Percentiles rank a stretch among this genome's conserved stretches.
phyloP scores from a whole-genome alignment of 2,329 filamentous ascomycete species.

The Cytospora schulzeri region DNA sequence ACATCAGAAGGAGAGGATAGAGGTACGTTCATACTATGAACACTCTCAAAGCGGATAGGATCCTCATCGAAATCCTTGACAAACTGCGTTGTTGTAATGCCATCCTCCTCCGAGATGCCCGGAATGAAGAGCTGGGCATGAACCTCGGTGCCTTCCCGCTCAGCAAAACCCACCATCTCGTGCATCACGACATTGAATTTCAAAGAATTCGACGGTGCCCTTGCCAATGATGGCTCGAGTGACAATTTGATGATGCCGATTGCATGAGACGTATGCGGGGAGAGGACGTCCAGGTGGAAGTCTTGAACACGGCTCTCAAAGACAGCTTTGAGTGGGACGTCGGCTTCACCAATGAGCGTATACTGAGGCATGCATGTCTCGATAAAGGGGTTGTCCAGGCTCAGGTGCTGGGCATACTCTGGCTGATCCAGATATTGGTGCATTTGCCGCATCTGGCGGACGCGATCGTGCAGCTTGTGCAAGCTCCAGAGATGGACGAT shows the following conservation, averaged over 20 bases:
- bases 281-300: slow-evolving; percentile 86
- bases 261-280: slow-evolving; percentile 87
- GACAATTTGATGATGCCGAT: slow-evolving; percentile 90
- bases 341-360: slow-evolving; percentile 87
- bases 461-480: slow-evolving; percentile 84
- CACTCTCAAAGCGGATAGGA: slow-evolving; percentile 90
- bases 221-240: slow-evolving; percentile 88
- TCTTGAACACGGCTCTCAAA: slow-evolving; percentile 95
- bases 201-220: slow-evolving; percentile 86
- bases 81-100: slow-evolving; percentile 93
- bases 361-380: slow-evolving; percentile 91
- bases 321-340: slow-evolving; percentile 88
- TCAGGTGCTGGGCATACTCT: slow-evolving; percentile 91
- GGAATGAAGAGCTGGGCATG: slow-evolving; percentile 97
- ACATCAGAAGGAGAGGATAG: slow-evolving; percentile 74
- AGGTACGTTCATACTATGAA: slow-evolving; percentile 95
- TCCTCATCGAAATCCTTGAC: slow-evolving; percentile 92
- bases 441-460: slow-evolving; percentile 93
- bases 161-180: slow-evolving; percentile 89
- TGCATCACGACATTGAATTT: slow-evolving; percentile 99
- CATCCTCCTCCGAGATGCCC: slow-evolving; percentile 84
- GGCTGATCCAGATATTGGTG: slow-evolving; percentile 95
- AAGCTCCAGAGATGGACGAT: slow-evolving; percentile 94
- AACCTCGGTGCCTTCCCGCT: slow-evolving; percentile 92
- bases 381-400: slow-evolving; percentile 88